A percentile compares a stretch with the other conserved stretches of the same genome.
These are phyloP conservation scores for Hymenoscyphus linearis DNA, from an alignment of 2,329 filamentous ascomycete genomes.

Conservation along the genomic window DNA sequence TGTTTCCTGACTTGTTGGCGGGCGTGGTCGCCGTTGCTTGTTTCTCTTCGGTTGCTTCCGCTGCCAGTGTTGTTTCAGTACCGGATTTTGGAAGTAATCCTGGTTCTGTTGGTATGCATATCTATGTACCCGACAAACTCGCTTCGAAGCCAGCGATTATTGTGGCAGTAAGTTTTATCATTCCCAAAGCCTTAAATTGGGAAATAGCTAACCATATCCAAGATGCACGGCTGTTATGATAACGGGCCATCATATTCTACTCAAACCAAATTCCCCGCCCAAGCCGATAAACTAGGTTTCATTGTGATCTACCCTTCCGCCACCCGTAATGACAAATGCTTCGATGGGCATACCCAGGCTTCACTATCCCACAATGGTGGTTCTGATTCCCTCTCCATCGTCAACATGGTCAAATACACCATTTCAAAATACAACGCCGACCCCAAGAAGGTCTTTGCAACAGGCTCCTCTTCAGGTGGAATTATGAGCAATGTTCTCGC, in stretches of 20 bases:
- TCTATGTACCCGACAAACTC: constrained; percentile 4
- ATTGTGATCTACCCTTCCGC: constrained; percentile 54
- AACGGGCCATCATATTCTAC: background rate
- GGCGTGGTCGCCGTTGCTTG: background rate
- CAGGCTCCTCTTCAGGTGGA: constrained; percentile 44
- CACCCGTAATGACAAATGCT: constrained; percentile 44
- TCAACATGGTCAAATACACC: constrained; percentile 53
- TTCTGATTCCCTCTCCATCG: constrained; percentile 49
- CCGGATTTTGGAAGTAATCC: background rate
- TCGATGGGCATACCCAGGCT: constrained; percentile 49
- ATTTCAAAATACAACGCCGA: constrained; percentile 47
- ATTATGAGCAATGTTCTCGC: constrained; percentile 48
- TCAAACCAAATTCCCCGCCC: constrained; percentile 7
- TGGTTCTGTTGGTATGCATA: background rate
- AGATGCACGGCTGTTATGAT: constrained; percentile 4
- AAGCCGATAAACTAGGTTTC: constrained; percentile 50
- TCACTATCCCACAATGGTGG: constrained; percentile 52
- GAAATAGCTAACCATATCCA: background rate
- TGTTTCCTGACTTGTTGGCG: background rate
- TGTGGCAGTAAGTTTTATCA: background rate
- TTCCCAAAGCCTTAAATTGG: background rate
- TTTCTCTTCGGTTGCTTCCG: background rate
- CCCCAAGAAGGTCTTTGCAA: constrained; percentile 46
- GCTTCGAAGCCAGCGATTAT: constrained; percentile 1
- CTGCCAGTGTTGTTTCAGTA: background rate